Base-by-base conservation (phyloP, 2,329 filamentous ascomycete genomes). In the Aureobasidium lini region DNA sequence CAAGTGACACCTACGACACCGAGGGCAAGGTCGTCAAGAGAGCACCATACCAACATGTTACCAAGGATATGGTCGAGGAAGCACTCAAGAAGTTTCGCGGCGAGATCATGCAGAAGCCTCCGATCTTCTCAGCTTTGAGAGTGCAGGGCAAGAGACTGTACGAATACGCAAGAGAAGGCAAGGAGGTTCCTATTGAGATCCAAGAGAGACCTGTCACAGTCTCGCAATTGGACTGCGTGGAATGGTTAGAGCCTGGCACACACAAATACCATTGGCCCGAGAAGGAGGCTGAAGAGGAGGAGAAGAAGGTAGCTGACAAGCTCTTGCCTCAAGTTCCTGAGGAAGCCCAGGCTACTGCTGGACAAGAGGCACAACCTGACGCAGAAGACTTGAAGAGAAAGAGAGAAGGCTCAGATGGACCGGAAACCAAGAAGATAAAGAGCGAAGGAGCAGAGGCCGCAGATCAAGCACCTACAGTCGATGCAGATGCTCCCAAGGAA, bases 91-190 rank as follows among this genome's bases (percentile, higher is more conserved):
- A 80, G 62, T 96, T 96, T 72, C 81, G 86, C 40, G 94, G 94
- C 15, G 87, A 87, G 66, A 90, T 90, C 67, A 86, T 89, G 77
- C 94, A 99, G 77, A 86, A 89, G 65, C 94, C 94, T 39, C 93
- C 93, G 6, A 83, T 99, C 18, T 99, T 92, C 74, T 96, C 90
- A 32, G 94, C 94, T 9, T 79, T 97, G 62, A 92, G 93, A 72
- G 90, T 96, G 73, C 84, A 96, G 65, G 94, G 94, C 2, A 96
- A 96, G 78, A 88, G 90, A 36, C 80, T 96, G 50, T 99, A 99
- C 71, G 92, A 99, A 75, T 97, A 97, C 73, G 94, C 94, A 18
- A 82, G 94, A 50, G 90, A 92, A 71, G 94, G 94, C 15, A 90
- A 88, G 69, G 84, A 89, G 37, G 86, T 96, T 15, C 94, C 94